A percentile compares a stretch with the other conserved stretches of the same genome.
Evolutionary conservation across 2,329 filamentous ascomycete genomes (phyloP).

Genomic region (Cladosporium sp.): DNA sequence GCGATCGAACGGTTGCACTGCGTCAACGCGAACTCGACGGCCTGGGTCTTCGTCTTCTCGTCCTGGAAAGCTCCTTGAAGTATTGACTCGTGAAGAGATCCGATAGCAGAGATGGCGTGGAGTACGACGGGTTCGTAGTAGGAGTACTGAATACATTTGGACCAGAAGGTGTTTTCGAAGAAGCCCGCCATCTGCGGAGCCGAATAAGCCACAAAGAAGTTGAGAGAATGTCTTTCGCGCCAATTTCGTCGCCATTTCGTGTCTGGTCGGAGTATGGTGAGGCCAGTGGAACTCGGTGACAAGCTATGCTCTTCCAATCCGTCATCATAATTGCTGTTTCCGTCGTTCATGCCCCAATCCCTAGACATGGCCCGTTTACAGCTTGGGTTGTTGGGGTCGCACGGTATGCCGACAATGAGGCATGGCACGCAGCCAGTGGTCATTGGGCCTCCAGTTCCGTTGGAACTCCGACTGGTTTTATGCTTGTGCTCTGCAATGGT

Average conservation of each 20-base stretch:
- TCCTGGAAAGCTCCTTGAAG: slow-evolving; percentile 34
- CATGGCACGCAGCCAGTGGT: slow-evolving; percentile 37
- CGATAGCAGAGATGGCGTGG: slow-evolving; percentile 37
- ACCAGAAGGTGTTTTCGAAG: slow-evolving; percentile 37
- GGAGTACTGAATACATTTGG: slow-evolving; percentile 34
- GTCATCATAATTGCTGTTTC: not conserved
- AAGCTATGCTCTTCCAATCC: slow-evolving; percentile 25
- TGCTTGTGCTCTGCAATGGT: not conserved
- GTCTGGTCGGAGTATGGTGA: slow-evolving; percentile 29
- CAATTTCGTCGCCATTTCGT: slow-evolving; percentile 35
- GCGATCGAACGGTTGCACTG: slow-evolving; percentile 37
- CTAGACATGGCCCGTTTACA: slow-evolving; percentile 32
- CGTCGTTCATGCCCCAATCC: slow-evolving; percentile 32
- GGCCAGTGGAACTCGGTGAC: slow-evolving; percentile 20
- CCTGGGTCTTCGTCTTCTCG: slow-evolving; percentile 33
- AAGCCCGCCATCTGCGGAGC: slow-evolving; percentile 38
- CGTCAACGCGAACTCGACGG: slow-evolving; percentile 35
- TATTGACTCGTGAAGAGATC: slow-evolving; percentile 36
- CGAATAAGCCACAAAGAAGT: slow-evolving; percentile 39
- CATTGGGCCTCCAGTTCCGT: slow-evolving; percentile 23
- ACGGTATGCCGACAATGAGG: slow-evolving; percentile 33
- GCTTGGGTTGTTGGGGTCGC: slow-evolving; percentile 31
- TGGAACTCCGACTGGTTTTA: not conserved
- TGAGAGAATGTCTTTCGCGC: slow-evolving; percentile 36
- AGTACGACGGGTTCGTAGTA: slow-evolving; percentile 36